phyloP scores from a whole-genome alignment of 345 rosid species.

The Isatis tinctoria region DNA sequence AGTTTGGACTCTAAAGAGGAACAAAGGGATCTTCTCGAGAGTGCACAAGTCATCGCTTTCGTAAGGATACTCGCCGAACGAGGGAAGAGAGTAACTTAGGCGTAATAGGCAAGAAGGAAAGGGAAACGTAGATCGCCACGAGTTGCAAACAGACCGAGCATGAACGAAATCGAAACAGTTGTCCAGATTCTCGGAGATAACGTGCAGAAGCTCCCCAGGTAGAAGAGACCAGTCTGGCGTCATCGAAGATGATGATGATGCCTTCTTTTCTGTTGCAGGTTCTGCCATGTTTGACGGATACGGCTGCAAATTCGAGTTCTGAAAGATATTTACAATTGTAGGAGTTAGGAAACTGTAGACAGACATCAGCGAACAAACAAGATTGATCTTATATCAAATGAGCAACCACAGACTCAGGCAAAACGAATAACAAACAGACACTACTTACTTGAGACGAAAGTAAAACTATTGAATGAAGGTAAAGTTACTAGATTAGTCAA shows the following conservation, averaged over 20 bases:
- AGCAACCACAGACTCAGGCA: neutral
- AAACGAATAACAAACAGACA: neutral
- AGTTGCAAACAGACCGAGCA: neutral
- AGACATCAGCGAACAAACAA: neutral
- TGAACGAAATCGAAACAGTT: conserved; percentile 11
- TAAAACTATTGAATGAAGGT: too few species aligned
- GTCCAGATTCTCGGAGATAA: neutral
- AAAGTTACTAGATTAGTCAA: too few species aligned
- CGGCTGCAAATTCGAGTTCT: neutral
- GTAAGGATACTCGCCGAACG: neutral
- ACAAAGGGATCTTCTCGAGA: neutral
- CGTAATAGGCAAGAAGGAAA: neutral
- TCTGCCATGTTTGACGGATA: neutral
- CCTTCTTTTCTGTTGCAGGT: neutral
- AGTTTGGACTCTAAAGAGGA: neutral
- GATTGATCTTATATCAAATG: neutral
- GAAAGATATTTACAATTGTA: neutral
- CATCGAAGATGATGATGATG: neutral
- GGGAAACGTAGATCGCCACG: neutral
- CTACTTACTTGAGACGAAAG: too few species aligned
- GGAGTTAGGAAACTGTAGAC: neutral
- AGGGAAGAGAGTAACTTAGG: neutral
- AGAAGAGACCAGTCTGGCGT: neutral
- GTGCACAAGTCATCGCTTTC: neutral
- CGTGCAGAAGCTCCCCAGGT: neutral